A percentile compares a stretch with the other conserved stretches of the same genome.
Conservation (phyloP, 805 yeast genomes). For the Wickerhamomyces alni region DNA sequence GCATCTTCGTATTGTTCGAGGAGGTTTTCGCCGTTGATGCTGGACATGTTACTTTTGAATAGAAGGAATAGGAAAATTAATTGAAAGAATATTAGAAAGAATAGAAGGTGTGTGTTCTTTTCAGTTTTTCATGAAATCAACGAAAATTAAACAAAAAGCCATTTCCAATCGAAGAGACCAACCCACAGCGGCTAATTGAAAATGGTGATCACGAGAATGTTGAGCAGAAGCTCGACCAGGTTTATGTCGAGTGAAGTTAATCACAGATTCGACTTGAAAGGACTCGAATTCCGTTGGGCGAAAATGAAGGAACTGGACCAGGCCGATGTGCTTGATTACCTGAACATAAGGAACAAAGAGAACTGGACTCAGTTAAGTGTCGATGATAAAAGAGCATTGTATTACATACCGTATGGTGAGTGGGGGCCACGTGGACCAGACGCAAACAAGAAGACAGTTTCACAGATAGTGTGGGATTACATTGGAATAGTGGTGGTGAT, state of each 20-base stretch:
- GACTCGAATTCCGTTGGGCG: conserved; percentile 26
- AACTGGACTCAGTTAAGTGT: conserved; percentile 26
- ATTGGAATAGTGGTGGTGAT: conserved; percentile 5
- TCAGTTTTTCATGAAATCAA: too few species aligned
- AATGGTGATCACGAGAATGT: neutral
- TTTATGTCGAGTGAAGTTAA: neutral
- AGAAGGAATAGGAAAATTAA: neutral
- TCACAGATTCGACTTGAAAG: conserved; percentile 21
- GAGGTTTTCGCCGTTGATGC: neutral
- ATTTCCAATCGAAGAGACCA: too few species aligned
- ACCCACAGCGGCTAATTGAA: too few species aligned
- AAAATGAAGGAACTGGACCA: conserved; percentile 26
- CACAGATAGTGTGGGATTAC: conserved; percentile 4
- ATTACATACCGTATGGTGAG: conserved; percentile 31
- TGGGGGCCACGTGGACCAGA: conserved; percentile 30
- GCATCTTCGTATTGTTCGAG: conserved; percentile 1
- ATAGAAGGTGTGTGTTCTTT: too few species aligned
- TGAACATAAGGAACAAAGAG: conserved; percentile 26
- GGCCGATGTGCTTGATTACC: conserved; percentile 31
- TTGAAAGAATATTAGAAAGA: neutral
- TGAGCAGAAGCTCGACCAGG: neutral
- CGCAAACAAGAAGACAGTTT: conserved; percentile 3
- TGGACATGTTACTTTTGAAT: too few species aligned
- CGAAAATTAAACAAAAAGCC: too few species aligned
- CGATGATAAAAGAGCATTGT: conserved; percentile 25